These are phyloP conservation scores for Areca catechu DNA, from an alignment of 176 grass and related monocot species.

Conservation along the genomic window DNA sequence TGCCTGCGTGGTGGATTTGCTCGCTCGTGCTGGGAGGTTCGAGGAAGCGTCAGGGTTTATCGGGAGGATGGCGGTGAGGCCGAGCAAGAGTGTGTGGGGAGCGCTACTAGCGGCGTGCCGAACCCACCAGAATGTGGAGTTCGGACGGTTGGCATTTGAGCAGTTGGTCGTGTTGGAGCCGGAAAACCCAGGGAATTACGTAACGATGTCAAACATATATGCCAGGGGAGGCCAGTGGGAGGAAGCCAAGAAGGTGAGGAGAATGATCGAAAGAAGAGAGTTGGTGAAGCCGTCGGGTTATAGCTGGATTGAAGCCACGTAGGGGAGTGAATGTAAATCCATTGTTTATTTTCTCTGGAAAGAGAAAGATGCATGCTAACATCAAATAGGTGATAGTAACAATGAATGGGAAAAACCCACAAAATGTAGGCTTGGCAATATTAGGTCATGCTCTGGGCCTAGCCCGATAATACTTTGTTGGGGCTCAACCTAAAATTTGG, in stretches of 20 bases:
- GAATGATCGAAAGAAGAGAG: conserved; percentile 44
- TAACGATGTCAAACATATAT: conserved; percentile 78
- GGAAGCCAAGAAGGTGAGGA: conserved; percentile 52
- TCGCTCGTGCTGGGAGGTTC: conserved; percentile 58
- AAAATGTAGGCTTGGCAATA: too few species aligned
- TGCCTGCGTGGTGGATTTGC: conserved; percentile 57
- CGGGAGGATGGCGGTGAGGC: conserved; percentile 23
- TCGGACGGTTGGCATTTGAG: conserved; percentile 46
- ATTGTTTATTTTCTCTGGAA: too few species aligned
- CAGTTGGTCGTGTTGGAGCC: conserved; percentile 53
- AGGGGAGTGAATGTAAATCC: neutral
- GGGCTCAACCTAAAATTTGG: too few species aligned
- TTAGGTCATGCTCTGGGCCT: too few species aligned
- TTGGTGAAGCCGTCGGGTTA: conserved; percentile 51
- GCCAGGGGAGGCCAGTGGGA: conserved; percentile 37
- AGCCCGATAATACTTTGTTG: too few species aligned
- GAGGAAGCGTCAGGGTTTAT: conserved; percentile 34
- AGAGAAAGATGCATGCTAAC: too few species aligned
- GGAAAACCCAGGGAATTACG: conserved; percentile 63
- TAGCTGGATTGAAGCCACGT: conserved; percentile 30
- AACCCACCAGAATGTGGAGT: conserved; percentile 50
- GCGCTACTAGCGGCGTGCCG: conserved; percentile 44
- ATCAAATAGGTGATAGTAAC: too few species aligned
- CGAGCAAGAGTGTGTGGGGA: conserved; percentile 50
- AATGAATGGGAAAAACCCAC: too few species aligned